phyloP scores from a whole-genome alignment of 2,329 filamentous ascomycete genomes.

The Stachybotrys chartarum region DNA sequence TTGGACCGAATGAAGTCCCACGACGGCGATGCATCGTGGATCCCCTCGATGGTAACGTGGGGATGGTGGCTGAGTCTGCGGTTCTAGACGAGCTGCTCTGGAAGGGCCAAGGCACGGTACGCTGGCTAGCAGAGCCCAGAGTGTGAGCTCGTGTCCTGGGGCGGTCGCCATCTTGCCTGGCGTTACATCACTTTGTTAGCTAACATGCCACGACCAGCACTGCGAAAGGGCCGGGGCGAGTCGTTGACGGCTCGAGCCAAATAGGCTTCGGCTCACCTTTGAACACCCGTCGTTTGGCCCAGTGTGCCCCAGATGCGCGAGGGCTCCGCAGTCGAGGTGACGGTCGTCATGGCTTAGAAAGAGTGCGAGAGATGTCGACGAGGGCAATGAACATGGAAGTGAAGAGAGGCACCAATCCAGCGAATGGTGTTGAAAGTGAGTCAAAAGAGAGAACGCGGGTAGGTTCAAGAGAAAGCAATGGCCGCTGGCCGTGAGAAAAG shows the following conservation, averaged over 20 bases:
- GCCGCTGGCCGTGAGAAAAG: not conserved
- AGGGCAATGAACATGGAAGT: not conserved
- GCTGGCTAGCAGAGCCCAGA: not conserved
- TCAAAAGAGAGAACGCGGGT: not conserved
- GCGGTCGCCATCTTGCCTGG: not conserved
- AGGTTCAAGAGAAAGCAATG: not conserved
- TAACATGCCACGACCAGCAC: not conserved
- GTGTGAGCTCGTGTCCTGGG: not conserved
- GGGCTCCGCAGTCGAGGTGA: not conserved
- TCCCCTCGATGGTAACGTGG: constrained; percentile 12
- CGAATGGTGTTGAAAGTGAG: not conserved
- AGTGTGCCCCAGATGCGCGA: not conserved
- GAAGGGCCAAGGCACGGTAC: constrained; percentile 12
- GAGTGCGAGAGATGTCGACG: not conserved
- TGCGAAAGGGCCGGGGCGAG: too few relatives aligned
- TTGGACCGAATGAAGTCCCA: constrained; percentile 12
- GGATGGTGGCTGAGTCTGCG: constrained; percentile 12
- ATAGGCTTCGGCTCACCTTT: not conserved
- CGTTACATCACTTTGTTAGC: not conserved
- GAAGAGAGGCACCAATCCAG: not conserved
- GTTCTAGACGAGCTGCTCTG: constrained; percentile 18
- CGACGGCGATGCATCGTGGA: constrained; percentile 11
- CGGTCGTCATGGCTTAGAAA: not conserved
- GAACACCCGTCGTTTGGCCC: not conserved
- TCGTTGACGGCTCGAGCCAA: too few relatives aligned